phyloP scores from a whole-genome alignment of 2,329 filamentous ascomycete species.

The Colletotrichum lindemuthianum region DNA sequence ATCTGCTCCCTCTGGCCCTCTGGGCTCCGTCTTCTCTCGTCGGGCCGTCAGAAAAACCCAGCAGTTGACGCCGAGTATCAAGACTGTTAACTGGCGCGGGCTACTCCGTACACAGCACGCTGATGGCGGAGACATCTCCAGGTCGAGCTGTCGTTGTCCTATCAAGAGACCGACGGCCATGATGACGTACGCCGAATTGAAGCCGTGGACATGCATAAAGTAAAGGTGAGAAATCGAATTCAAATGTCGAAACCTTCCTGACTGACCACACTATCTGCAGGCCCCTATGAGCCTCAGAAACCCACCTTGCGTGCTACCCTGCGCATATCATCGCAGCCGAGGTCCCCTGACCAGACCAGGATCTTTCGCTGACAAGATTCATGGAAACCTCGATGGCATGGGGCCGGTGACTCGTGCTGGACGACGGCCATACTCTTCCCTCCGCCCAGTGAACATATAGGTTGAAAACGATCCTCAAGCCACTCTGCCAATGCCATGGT shows the following conservation, averaged over 20 bases:
- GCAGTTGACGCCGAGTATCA: constrained; percentile 13
- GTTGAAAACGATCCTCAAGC: no score
- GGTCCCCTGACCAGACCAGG: background rate
- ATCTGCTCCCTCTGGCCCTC: no score
- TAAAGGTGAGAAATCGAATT: background rate
- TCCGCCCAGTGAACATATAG: no score
- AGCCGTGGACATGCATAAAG: constrained; percentile 5
- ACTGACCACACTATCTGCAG: background rate
- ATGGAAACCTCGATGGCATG: background rate
- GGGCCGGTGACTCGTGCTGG: background rate
- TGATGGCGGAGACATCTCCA: no score
- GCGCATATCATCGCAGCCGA: constrained; percentile 16
- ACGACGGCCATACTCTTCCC: background rate
- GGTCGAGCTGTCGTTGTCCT: no score
- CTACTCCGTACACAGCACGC: background rate
- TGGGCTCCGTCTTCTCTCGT: no score
- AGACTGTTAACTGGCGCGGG: background rate
- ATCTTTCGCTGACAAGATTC: constrained; percentile 1
- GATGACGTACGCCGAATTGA: background rate
- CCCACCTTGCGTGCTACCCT: constrained; percentile 27
- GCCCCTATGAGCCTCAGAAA: constrained; percentile 4
- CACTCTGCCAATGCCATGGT: no score
- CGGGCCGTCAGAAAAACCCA: no score
- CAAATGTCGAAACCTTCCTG: background rate
- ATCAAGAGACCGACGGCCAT: background rate